phyloP scores from a whole-genome alignment of 352 stramenopile species.

The Elongisporangium anandrum region DNA sequence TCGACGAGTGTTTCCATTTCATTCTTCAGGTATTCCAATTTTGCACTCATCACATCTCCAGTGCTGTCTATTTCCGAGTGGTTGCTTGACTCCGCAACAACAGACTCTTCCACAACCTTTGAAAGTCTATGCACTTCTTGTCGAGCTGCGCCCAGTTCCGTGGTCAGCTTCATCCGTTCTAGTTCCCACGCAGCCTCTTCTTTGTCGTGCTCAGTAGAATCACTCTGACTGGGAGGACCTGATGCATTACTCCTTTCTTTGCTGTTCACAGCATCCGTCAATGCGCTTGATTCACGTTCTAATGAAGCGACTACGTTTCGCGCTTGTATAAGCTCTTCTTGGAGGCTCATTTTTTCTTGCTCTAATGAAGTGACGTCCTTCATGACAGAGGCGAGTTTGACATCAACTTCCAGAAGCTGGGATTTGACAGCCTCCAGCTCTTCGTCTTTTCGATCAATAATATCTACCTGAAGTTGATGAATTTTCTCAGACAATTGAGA shows the following conservation, averaged over 20 bases:
- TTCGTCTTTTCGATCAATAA: constrained; percentile 1
- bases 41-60: constrained; percentile 23
- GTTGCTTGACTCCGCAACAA: neutral
- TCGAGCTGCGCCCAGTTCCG: neutral
- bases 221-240: neutral
- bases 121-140: neutral
- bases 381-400: neutral
- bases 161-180: neutral
- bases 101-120: neutral
- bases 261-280: neutral
- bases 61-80: constrained; percentile 1
- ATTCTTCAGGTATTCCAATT: constrained; percentile 17
- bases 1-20: constrained; percentile 19
- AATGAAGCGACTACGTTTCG: neutral
- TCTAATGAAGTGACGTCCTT: neutral
- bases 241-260: neutral
- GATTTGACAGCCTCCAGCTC: neutral
- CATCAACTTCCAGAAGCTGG: neutral
- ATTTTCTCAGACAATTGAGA: neutral
- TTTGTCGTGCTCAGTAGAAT: neutral
- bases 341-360: constrained; percentile 4
- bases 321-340: constrained; percentile 9
- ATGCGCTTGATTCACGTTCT: neutral
- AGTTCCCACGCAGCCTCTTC: neutral
- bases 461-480: neutral